These are phyloP conservation scores for Aschersonia sp. DNA, from an alignment of 2,329 filamentous ascomycete genomes.

Conservation along the genomic window DNA sequence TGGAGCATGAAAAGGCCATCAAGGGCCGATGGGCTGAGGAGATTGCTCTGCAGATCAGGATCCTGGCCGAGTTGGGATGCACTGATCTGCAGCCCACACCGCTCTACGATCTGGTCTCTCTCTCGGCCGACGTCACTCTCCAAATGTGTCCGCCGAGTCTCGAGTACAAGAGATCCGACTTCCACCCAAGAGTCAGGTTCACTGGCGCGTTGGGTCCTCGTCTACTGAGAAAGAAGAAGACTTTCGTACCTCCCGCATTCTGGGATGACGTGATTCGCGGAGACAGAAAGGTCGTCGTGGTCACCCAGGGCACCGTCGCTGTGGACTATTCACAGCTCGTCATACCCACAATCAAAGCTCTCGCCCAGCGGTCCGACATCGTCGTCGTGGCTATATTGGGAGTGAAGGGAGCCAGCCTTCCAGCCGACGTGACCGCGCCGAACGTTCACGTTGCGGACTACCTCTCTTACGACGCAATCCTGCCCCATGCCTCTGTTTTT, in stretches of 20 bases:
- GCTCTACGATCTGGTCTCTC: slow-evolving; percentile 22
- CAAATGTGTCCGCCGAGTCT: slow-evolving; percentile 23
- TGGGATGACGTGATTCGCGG: slow-evolving; percentile 3
- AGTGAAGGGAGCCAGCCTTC: slow-evolving; percentile 9
- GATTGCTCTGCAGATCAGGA: not conserved
- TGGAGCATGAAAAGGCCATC: not conserved
- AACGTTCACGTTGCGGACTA: slow-evolving; percentile 32
- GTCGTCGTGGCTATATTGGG: slow-evolving; percentile 19
- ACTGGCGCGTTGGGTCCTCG: slow-evolving; percentile 20
- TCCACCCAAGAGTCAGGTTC: slow-evolving; percentile 24
- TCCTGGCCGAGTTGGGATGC: not conserved
- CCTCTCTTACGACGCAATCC: slow-evolving; percentile 30
- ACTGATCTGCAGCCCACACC: not conserved
- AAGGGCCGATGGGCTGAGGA: not conserved
- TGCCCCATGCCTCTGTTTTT: slow-evolving; percentile 28
- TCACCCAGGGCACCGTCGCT: slow-evolving; percentile 32
- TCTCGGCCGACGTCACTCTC: slow-evolving; percentile 18
- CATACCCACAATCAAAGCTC: slow-evolving; percentile 26
- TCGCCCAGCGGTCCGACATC: slow-evolving; percentile 24
- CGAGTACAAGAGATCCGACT: slow-evolving; percentile 22
- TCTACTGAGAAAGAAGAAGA: slow-evolving; percentile 3
- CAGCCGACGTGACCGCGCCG: slow-evolving; percentile 15
- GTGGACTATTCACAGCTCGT: slow-evolving; percentile 24
- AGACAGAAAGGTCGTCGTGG: slow-evolving; percentile 26
- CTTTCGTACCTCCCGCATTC: not conserved